These are phyloP conservation scores for Tardiomyces digboiensis DNA, from an alignment of 1,139 yeast species.

Conservation along the genomic window DNA sequence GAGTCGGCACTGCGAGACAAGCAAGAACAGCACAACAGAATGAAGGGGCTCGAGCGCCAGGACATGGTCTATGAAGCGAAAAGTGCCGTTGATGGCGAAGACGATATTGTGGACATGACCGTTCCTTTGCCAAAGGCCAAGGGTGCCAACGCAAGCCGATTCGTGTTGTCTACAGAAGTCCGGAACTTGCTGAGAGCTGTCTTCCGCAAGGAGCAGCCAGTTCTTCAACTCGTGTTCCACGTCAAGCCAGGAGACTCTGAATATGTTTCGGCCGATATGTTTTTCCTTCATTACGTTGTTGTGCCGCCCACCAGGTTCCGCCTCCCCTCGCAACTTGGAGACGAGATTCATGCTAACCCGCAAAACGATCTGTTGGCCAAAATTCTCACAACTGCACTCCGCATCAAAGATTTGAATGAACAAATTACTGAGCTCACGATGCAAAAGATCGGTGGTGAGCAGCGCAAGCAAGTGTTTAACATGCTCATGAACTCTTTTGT, in stretches of 20 bases:
- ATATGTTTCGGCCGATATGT: slow-evolving; percentile 67
- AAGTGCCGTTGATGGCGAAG: slow-evolving; percentile 16
- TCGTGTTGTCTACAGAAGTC: slow-evolving; percentile 79
- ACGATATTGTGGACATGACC: slow-evolving; percentile 20
- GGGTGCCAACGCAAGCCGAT: slow-evolving; percentile 60
- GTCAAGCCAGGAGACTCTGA: slow-evolving; percentile 55
- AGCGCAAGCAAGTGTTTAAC: slow-evolving; percentile 70
- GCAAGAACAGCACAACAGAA: slow-evolving; percentile 67
- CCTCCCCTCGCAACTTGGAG: slow-evolving; percentile 94
- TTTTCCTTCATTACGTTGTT: slow-evolving; percentile 76
- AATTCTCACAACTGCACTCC: slow-evolving; percentile 66
- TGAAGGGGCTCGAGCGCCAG: slow-evolving; percentile 67
- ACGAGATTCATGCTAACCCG: slow-evolving; percentile 88
- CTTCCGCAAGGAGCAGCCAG: slow-evolving; percentile 50
- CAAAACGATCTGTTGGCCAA: slow-evolving; percentile 84
- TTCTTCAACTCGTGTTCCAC: slow-evolving; percentile 48
- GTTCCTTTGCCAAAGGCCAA: slow-evolving; percentile 34
- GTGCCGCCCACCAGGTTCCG: slow-evolving; percentile 98
- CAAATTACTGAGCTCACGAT: slow-evolving; percentile 35
- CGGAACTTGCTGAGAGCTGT: slow-evolving; percentile 68
- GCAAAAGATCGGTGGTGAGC: slow-evolving; percentile 60
- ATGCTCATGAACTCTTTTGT: slow-evolving; percentile 94
- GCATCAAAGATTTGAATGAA: slow-evolving; percentile 83
- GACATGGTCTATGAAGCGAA: slow-evolving; percentile 44
- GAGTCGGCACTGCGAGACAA: slow-evolving; percentile 79